Evolutionary conservation across 768 basidiomycete genomes (phyloP), one percentile per base, ranked within the genome.

Genomic region (Mycena sanguinolenta): DNA sequence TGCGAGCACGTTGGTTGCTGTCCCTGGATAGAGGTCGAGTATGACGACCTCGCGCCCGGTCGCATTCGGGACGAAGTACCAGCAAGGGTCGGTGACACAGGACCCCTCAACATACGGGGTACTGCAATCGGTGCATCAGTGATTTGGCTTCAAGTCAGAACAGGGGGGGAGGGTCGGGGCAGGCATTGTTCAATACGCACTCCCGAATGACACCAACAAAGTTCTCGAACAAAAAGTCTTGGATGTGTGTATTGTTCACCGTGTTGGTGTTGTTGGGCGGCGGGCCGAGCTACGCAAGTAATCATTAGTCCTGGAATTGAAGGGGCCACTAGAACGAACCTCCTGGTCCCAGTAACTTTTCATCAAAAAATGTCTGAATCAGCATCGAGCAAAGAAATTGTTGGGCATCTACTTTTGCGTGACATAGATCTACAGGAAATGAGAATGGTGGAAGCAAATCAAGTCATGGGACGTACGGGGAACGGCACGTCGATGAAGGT

Each of bases 281-380:
- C 2, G 87, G 80, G 19, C 87, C 87, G 55, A 81, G 58, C 80
- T 82, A 62, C 52, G n/a, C 16, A 16, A 49, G 49, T 19, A 53
- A 17, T 27, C 28, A 14, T 58, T 34, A 58, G 46, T 25, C 7
- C 6, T 27, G 25, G 27, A 12, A 25, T 10, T 17, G 19, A n/a
- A 23, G 30, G 14, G 3, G 36, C 19, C 28, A 36, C 17, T 4
- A 30, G 14, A 7, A 77, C 81, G 60, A 74, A 87, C 87, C 19
- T 80, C 83, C 77, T 90, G 89, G 69, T 91, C 88, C 88, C 87
- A 89, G 72, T 91, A 91, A 78, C 89, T 91, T 38, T n/a, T 10
- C 19, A 46, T 4, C 44, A 30, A 46, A 36, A 23, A 55, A 55
- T 53, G n/a, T n/a, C n/a, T n/a, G n/a, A n/a, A 19, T 71, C 28